Evolutionary conservation across 768 basidiomycete species (phyloP).

Genomic region (Leccinum subgranulosum): DNA sequence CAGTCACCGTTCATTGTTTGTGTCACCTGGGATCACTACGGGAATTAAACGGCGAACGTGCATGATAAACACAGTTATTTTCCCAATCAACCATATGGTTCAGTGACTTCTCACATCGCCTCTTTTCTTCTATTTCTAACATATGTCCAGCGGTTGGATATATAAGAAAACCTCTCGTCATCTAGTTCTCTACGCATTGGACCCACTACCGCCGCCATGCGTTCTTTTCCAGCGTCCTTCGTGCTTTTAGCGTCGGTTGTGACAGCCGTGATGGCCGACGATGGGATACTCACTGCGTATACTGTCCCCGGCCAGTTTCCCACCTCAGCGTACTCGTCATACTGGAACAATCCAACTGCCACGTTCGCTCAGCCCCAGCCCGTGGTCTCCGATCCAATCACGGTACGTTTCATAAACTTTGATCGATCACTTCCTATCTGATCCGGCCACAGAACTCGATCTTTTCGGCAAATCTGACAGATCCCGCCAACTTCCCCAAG

Average conservation of each 20-base stretch:
- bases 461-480: conserved; percentile 59
- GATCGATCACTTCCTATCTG: neutral
- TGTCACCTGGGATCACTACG: neutral
- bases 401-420: conserved; percentile 36
- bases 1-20: neutral
- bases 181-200: neutral
- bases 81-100: neutral
- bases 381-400: conserved; percentile 64
- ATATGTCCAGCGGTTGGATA: neutral
- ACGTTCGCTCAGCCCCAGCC: conserved; percentile 70
- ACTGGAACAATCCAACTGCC: conserved; percentile 68
- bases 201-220: conserved; percentile 11
- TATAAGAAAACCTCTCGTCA: neutral
- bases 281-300: conserved; percentile 37
- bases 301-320: conserved; percentile 63
- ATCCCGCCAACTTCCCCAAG: conserved; percentile 56
- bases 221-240: conserved; percentile 8
- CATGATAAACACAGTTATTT: neutral
- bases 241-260: conserved; percentile 11
- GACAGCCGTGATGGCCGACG: conserved; percentile 3
- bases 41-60: conserved; percentile 15
- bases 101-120: neutral
- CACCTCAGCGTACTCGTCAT: conserved; percentile 54
- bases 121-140: neutral
- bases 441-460: conserved; percentile 40